phyloP scores from a whole-genome alignment of 1,284 basidiomycete genomes.

The Marasmius tenuissimus region DNA sequence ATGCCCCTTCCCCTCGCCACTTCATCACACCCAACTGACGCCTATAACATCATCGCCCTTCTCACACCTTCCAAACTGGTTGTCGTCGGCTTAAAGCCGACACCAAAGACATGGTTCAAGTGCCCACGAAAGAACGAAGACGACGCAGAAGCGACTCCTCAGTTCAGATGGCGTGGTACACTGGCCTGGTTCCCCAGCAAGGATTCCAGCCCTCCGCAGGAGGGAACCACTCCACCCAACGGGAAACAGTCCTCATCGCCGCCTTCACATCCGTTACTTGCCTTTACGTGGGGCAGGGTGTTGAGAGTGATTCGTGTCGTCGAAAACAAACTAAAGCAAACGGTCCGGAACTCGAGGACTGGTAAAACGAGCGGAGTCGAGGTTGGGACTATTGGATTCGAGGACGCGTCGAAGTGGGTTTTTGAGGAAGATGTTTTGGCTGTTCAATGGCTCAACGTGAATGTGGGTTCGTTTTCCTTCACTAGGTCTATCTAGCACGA shows the following conservation, averaged over 20 bases:
- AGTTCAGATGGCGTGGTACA: conserved; percentile 55
- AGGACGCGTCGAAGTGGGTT: conserved; percentile 55
- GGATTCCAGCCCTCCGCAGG: conserved; percentile 18
- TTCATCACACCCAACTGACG: conserved; percentile 74
- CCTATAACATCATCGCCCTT: conserved; percentile 84
- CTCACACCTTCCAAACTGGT: conserved; percentile 91
- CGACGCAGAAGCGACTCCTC: conserved; percentile 35
- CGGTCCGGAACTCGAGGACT: conserved; percentile 51
- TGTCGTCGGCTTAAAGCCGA: conserved; percentile 90
- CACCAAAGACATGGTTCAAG: conserved; percentile 92
- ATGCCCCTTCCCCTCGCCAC: conserved; percentile 84
- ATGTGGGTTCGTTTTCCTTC: conserved; percentile 56
- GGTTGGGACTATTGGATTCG: conserved; percentile 61
- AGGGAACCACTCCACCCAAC: conserved; percentile 28
- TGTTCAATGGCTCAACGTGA: conserved; percentile 73
- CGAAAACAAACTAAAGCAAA: conserved; percentile 58
- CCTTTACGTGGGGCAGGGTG: conserved; percentile 79
- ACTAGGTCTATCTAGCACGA: conserved; percentile 1
- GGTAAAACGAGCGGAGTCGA: conserved; percentile 61
- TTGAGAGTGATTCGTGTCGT: conserved; percentile 67
- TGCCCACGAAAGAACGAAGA: conserved; percentile 60
- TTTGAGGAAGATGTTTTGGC: conserved; percentile 60
- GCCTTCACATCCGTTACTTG: conserved; percentile 61
- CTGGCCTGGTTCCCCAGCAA: conserved; percentile 81
- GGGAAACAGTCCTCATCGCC: conserved; percentile 12